Percentiles rank a stretch among this genome's conserved stretches.
Conservation (phyloP, 176 grass and related monocot genomes). For the Rhipidocladum racemiflorum region DNA sequence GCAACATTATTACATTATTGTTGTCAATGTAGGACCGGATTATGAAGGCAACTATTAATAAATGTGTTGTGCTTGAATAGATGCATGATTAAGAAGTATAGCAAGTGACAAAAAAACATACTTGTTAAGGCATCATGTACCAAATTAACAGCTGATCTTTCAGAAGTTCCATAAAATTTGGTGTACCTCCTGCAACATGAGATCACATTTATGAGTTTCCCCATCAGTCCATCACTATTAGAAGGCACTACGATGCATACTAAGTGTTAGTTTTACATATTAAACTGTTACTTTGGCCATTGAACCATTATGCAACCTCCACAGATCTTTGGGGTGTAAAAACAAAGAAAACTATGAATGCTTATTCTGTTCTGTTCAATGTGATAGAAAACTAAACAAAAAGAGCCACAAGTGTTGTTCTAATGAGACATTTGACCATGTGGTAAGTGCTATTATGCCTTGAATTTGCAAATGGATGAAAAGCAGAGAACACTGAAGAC, state of each 20-base stretch:
- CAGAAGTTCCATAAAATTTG: constrained; percentile 93
- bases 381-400: background rate
- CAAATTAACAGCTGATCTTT: constrained; percentile 77
- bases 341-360: constrained; percentile 10
- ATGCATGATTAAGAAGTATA: constrained; percentile 6
- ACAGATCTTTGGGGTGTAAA: background rate
- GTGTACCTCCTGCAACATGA: constrained; percentile 85
- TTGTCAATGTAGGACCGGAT: background rate
- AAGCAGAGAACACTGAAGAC: background rate
- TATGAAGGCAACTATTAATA: background rate
- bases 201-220: constrained; percentile 20
- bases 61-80: background rate
- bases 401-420: background rate
- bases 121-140: constrained; percentile 96
- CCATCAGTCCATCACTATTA: background rate
- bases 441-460: background rate
- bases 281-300: background rate
- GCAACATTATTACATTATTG: background rate
- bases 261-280: background rate
- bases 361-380: background rate
- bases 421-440: background rate
- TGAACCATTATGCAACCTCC: background rate
- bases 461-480: constrained; percentile 15
- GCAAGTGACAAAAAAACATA: constrained; percentile 47
- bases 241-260: background rate